Evolutionary conservation across 2,329 filamentous ascomycete species (phyloP).

Genomic region (Scopulariopsis brevicaulis): DNA sequence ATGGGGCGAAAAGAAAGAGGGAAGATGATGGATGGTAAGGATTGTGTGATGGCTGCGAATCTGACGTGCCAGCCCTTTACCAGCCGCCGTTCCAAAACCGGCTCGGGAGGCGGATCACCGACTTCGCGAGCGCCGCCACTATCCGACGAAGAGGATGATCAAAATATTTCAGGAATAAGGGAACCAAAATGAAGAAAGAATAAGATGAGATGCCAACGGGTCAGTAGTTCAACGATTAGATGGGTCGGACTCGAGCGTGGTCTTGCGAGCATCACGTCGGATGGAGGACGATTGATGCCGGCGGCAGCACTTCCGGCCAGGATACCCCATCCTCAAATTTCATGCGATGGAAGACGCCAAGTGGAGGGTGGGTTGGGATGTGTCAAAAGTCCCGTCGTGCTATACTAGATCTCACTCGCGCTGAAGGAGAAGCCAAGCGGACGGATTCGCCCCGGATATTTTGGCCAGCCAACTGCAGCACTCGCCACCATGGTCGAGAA

Average conservation of each 20-base stretch:
- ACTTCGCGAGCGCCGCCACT: not conserved
- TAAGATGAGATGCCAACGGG: not conserved
- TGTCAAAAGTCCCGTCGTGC: not conserved
- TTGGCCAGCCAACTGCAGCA: not conserved
- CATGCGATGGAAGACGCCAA: not conserved
- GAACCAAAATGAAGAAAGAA: not conserved
- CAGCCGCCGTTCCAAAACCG: slow-evolving; percentile 6
- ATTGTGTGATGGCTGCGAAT: slow-evolving; percentile 4
- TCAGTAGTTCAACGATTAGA: not conserved
- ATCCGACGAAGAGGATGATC: not conserved
- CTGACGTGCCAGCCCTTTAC: slow-evolving; percentile 4
- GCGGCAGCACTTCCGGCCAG: not conserved
- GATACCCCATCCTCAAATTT: not conserved
- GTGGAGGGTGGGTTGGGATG: not conserved
- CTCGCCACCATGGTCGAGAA: not conserved
- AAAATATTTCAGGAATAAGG: not conserved
- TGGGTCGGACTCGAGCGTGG: not conserved
- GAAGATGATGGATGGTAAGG: not conserved
- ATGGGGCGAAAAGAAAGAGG: not conserved
- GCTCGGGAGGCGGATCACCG: not conserved
- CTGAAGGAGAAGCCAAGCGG: not conserved
- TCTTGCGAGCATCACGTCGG: not conserved
- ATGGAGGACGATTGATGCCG: not conserved
- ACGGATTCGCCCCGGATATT: not conserved
- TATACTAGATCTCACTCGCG: not conserved